Evolutionary conservation across 2,329 filamentous ascomycete genomes (phyloP).

Genomic region (Alternaria sp.): DNA sequence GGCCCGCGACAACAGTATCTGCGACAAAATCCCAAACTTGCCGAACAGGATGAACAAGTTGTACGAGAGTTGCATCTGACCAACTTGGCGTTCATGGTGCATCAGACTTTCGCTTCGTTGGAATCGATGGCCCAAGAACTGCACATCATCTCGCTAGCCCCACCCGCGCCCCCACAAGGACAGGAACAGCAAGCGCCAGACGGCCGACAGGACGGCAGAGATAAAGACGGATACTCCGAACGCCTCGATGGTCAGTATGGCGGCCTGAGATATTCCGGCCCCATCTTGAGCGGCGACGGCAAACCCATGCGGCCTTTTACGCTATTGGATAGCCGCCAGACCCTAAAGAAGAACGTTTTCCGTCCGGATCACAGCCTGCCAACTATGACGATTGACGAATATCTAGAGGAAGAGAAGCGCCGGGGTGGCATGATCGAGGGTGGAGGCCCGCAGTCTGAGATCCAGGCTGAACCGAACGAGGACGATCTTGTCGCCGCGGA

Average conservation of each 20-base stretch:
- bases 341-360: constrained; percentile 82
- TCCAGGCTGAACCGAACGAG: constrained; percentile 78
- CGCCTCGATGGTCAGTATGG: constrained; percentile 68
- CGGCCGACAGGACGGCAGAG: constrained; percentile 55
- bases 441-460: constrained; percentile 76
- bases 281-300: constrained; percentile 77
- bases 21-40: constrained; percentile 62
- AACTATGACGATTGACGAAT: constrained; percentile 98
- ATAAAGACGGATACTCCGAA: constrained; percentile 68
- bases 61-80: constrained; percentile 79
- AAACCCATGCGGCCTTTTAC: constrained; percentile 93
- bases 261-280: constrained; percentile 62
- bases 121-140: constrained; percentile 86
- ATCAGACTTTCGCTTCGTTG: constrained; percentile 84
- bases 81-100: constrained; percentile 73
- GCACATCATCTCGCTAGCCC: constrained; percentile 79
- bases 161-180: constrained; percentile 56
- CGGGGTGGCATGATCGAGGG: constrained; percentile 90
- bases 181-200: constrained; percentile 49
- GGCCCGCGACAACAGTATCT: constrained; percentile 57
- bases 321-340: constrained; percentile 76
- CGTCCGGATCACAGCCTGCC: constrained; percentile 89
- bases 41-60: constrained; percentile 82
- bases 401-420: constrained; percentile 86
- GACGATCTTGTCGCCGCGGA: constrained; percentile 89